phyloP scores from a whole-genome alignment of 2,329 filamentous ascomycete species.

The Fusarium praegraminearum region DNA sequence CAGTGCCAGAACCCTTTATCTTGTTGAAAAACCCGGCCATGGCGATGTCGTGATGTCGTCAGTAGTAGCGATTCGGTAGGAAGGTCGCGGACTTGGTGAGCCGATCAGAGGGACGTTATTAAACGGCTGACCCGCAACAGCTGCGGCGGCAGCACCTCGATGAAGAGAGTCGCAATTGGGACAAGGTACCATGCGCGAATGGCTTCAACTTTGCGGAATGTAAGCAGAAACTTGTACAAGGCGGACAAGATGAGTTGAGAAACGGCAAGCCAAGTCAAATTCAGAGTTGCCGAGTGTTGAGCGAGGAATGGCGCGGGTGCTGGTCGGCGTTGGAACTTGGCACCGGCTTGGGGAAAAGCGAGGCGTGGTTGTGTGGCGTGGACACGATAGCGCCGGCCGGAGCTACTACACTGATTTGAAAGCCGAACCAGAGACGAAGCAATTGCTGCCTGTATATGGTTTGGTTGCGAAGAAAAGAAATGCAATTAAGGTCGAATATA shows the following conservation, averaged over 20 bases:
- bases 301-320: conserved; percentile 30
- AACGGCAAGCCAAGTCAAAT: conserved; percentile 19
- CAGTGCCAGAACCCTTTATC: conserved; percentile 66
- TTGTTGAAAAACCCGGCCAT: conserved; percentile 72
- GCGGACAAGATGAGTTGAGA: conserved; percentile 1
- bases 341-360: conserved; percentile 29
- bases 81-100: conserved; percentile 37
- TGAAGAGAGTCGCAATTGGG: conserved; percentile 45
- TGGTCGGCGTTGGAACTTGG: conserved; percentile 24
- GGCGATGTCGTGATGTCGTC: conserved; percentile 42
- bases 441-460: background rate
- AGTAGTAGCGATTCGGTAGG: conserved; percentile 23
- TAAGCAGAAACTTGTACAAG: conserved; percentile 18
- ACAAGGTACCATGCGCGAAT: conserved; percentile 45
- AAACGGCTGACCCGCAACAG: conserved; percentile 50
- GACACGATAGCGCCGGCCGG: conserved; percentile 42
- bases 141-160: conserved; percentile 53
- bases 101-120: conserved; percentile 39
- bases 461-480: conserved; percentile 13
- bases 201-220: conserved; percentile 17
- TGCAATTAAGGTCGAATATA: background rate
- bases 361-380: conserved; percentile 45
- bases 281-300: conserved; percentile 35
- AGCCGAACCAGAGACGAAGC: conserved; percentile 21
- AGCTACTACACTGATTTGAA: conserved; percentile 38